Base-by-base conservation (phyloP, 169 alveolate species). In the Eimeria brunetti region DNA sequence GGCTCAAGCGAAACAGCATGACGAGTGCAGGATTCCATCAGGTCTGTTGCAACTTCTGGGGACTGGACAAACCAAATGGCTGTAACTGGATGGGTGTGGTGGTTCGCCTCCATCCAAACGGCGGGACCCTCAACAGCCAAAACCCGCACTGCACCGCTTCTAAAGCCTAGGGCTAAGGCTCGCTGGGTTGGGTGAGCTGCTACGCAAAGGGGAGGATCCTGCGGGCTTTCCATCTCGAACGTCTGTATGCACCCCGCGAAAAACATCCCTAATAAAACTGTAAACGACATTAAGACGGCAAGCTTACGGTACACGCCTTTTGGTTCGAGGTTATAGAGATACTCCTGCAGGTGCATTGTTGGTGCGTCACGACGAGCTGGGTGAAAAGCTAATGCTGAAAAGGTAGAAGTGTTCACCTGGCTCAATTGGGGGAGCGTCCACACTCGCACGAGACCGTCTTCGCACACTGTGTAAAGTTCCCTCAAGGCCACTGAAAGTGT, bases 151-250 rank as follows among this genome's bases (percentile, higher is more conserved):
- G 95, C 91, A n/a, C 95, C 95, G 78, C 95, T 92, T 27, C 49
- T 80, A 67, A 92, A 92, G 30, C 95, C 95, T 14, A 92, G 56
- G 51, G 95, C 95, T 62, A 92, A 67, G 24, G 60, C 75, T 49
- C 95, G 92, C 84, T 92, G 90, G 38, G 89, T 86, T 46, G 95
- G 95, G 58, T 92, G 95, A 67, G 92, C 78, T 18, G 95, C 95
- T 53, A 92, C 92, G 38, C 95, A 49, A 1, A 76, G 62, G 20
- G 95, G 95, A 27, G 44, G 93, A 38, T 92, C 95, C 58, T 44
- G 92, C 2, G 95, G 80, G 33, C 90, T 80, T 58, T 92, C 92
- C 60, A 92, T 69, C 88, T 92, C 95, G 44, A 92, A 92, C 27
- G 95, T 81, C 95, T 92, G 95, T 78, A 36, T n/a, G 49, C 33